phyloP scores from a whole-genome alignment of 345 rosid genomes.

The Eucalyptus dawsonii region DNA sequence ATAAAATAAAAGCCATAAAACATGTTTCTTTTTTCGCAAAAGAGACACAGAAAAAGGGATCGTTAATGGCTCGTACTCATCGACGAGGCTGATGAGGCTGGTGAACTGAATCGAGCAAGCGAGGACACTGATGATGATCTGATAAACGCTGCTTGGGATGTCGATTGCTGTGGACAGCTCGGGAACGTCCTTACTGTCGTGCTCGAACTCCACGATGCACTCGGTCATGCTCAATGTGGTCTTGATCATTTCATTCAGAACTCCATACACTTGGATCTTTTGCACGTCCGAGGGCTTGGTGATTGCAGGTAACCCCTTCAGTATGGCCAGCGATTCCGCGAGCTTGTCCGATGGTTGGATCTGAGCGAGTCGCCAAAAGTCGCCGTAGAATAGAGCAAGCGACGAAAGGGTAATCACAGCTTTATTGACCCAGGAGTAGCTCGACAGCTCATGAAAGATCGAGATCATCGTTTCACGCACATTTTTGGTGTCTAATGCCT shows the following conservation, averaged over 20 bases:
- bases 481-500: background rate
- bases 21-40: background rate
- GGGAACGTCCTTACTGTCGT: background rate
- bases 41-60: background rate
- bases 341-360: background rate
- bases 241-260: constrained; percentile 2
- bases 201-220: background rate
- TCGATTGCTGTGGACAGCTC: background rate
- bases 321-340: background rate
- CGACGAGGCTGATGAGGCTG: background rate
- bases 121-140: background rate
- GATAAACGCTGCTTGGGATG: background rate
- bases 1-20: background rate
- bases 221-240: background rate
- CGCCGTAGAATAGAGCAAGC: background rate
- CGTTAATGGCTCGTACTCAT: background rate
- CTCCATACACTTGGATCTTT: background rate
- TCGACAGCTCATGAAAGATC: background rate
- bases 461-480: background rate
- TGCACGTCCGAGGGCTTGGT: background rate
- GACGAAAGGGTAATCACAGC: background rate
- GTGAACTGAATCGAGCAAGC: background rate
- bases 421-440: background rate
- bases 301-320: background rate
- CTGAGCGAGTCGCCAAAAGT: background rate